Evolutionary conservation across 2,329 filamentous ascomycete genomes (phyloP), one percentile per base, ranked within the genome.

Genomic region (Colletotrichum paranaense): DNA sequence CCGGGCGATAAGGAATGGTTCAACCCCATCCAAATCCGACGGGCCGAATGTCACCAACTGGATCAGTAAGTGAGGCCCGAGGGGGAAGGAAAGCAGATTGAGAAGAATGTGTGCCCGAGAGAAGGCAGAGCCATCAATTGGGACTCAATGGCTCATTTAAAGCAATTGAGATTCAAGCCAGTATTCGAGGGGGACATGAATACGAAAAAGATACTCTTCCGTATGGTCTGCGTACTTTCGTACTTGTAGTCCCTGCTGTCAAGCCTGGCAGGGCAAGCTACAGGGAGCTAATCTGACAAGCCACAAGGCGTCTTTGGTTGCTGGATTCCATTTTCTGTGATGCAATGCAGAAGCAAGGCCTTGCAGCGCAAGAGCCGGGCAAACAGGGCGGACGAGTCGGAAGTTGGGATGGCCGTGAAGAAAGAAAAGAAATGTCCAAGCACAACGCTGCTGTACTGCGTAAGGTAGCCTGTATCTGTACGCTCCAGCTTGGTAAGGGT

Each of bases 301-400:
- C 58, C 38, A 42, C 6, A 42, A 46, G 55, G 60, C 66, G n/a
- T 67, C n/a, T 58, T 22, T 60, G 11, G 58, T 60, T 19, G 58
- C 58, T 35, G 42, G 35, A 35, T 42, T 26, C 58, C 58, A 30
- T 63, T 55, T 59, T 46, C 38, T 63, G 70, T 64, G 42, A 73
- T 73, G 49, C 60, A 70, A 70, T 57, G 70, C 67, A 73, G 60
- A 56, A 60, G 55, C 66, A 60, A 42, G 32, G 68, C 49, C 24
- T 46, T 62, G 68, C 49, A 67, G 49, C 67, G 55, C 67, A 70
- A 70, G 38, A 73, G 70, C 70, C 67, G 67, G 59, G 24, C 70
- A 62, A 70, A 70, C 67, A 65, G 46, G 60, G 60, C 60, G 56
- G 60, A 16, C 67, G 56, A 60, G 60, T 65, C 46, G 46, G 70